Base-by-base conservation (phyloP, 352 stramenopile species). In the Phytophthora meadii region DNA sequence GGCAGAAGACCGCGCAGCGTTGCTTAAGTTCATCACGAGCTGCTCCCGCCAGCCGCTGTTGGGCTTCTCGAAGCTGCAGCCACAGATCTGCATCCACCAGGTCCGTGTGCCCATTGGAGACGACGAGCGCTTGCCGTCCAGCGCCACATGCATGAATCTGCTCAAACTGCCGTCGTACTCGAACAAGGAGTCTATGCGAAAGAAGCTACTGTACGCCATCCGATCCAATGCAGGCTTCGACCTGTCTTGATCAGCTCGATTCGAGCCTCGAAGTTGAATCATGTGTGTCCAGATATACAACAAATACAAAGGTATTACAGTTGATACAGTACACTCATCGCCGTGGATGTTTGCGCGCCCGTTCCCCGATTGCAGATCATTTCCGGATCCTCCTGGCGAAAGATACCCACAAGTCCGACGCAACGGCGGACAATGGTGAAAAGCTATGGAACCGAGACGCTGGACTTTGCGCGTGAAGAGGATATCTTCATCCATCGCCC, bases 131-230 rank as follows among this genome's bases (percentile, higher is more conserved):
- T 59, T 94, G 44, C 86, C 83, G 14, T 92, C 86, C 15, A 94
- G 86, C 55, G 83, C 89, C 9, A 99, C 97, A 49, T 99, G 97
- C 80, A 99, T 99, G 85, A 99, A 99, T 72, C 82, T 96, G 30
- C 80, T 99, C 27, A 99, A 99, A 76, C 84, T 99, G 27, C 97
- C 97, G 22, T 97, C 94, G 17, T 99, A 99, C 72, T 98, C 92
- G 28, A 97, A 78, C 68, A 94, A 98, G 61, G 93, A 95, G 32
- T 86, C 98, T 42, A 88, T 99, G 77, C 84, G 84, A 49, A 76
- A 92, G 46, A 99, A 99, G 72, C 79, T 99, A 8, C 52, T 98
- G 10, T 98, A 98, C 70, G 91, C 98, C 12, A 99, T 99, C 66
- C 88, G 92, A 68, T 84, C 94, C 6, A 97, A 97, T 54, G 90